These are phyloP conservation scores for Hirschfeldia incana DNA, from an alignment of 345 rosid genomes.

Conservation along the genomic window DNA sequence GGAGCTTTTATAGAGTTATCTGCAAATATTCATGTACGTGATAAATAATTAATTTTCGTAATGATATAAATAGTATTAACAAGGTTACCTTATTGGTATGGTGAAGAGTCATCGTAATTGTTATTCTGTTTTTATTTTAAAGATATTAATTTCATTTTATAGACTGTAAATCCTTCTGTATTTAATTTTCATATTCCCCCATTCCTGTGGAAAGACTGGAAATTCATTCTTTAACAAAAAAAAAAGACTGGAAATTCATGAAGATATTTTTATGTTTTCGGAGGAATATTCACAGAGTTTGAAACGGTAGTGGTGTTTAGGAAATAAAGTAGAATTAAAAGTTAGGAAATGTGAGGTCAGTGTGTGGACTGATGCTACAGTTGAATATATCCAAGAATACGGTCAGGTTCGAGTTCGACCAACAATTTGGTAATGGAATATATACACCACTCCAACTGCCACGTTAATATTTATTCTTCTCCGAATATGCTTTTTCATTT, in stretches of 20 bases:
- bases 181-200: neutral
- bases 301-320: neutral
- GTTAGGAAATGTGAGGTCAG: conserved; percentile 38
- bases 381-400: conserved; percentile 34
- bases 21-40: neutral
- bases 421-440: conserved; percentile 35
- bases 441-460: conserved; percentile 31
- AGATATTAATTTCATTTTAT: neutral
- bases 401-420: conserved; percentile 33
- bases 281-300: neutral
- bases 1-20: neutral
- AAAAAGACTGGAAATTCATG: neutral
- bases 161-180: neutral
- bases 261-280: neutral
- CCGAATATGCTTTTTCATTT: neutral
- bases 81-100: neutral
- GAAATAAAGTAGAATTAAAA: conserved; percentile 25
- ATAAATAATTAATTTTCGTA: neutral
- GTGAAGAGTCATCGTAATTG: neutral
- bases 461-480: conserved; percentile 31
- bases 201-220: neutral
- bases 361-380: conserved; percentile 39
- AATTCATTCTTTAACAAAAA: neutral
- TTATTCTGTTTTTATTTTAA: neutral
- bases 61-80: neutral